Base-by-base conservation (phyloP, 2,329 filamentous ascomycete species). In the Tympanopsis confertula region DNA sequence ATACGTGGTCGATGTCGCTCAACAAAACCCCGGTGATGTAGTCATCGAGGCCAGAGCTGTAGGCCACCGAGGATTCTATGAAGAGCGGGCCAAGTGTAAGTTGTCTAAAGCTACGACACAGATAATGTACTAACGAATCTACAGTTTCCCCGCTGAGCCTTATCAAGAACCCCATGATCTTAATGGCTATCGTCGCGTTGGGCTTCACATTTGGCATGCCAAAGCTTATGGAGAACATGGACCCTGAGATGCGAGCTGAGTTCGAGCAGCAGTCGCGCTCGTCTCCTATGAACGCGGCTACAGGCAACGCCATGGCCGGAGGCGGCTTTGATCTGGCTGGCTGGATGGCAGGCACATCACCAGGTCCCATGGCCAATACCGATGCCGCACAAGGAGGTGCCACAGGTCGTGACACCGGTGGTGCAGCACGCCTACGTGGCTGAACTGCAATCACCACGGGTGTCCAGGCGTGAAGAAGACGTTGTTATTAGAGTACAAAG, bases 201-300 rank as follows among this genome's bases (percentile, higher is more conserved):
- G 71, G 53, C 0, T 58, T 80, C 41, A 75, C 77, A n/a, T 64
- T 80, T 41, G 76, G 75, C 35, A 74, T 80, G 71, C 76, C 76
- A 15, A 77, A 78, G 50, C 49, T 81, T 39, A 71, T 80, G 65
- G 75, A 80, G 33, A 80, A 76, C 45, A 78, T 81, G 75, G 76
- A 81, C 47, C 70, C 71, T 2, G 76, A 81, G 51, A 74, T 69
- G 53, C 68, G 68, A 42, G 69, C 68, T 37, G 76, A 80, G 46
- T 78, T 80, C 49, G 74, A 79, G 47, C 71, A 76, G 48, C 75
- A 78, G 56, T 72, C 74, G 47, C 73, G 73, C 52, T 65, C 67
- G 37, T 66, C 68, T n/a, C 65, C 68, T 2, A 53, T 74, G 13
- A 58, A 62, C 14, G 58, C 69, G 53, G 41, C 61, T 46, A 48